phyloP scores from a whole-genome alignment of 352 stramenopile genomes.

The Pythium chondricola region DNA sequence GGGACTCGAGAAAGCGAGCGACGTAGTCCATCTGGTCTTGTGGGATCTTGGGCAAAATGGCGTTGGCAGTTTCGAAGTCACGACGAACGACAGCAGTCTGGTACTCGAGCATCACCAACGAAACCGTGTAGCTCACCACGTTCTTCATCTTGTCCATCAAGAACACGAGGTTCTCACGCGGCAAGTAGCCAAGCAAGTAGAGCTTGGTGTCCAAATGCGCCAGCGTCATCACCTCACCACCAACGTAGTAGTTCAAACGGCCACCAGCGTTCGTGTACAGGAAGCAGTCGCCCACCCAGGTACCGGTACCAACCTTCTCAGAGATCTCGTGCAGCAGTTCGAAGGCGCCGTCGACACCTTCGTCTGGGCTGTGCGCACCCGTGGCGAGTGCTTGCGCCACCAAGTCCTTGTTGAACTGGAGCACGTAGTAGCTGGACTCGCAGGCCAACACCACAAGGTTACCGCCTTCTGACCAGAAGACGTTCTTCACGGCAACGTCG shows the following conservation, averaged over 20 bases:
- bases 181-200: conserved; percentile 98
- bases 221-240: conserved; percentile 98
- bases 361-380: conserved; percentile 85
- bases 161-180: conserved; percentile 97
- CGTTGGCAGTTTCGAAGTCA: conserved; percentile 98
- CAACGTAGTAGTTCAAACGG: conserved; percentile 99
- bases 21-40: conserved; percentile 79
- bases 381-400: conserved; percentile 86
- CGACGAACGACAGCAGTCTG: conserved; percentile 97
- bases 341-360: conserved; percentile 97
- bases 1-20: conserved; percentile 95
- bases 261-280: conserved; percentile 95
- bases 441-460: conserved; percentile 95
- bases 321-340: conserved; percentile 97
- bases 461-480: conserved; percentile 97
- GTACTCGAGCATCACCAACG: conserved; percentile 96
- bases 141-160: conserved; percentile 98
- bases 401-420: conserved; percentile 91
- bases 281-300: conserved; percentile 99
- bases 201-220: conserved; percentile 94
- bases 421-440: conserved; percentile 94
- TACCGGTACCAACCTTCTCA: conserved; percentile 93
- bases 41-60: conserved; percentile 94
- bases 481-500: conserved; percentile 94
- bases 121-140: conserved; percentile 89